Evolutionary conservation across 2,329 filamentous ascomycete genomes (phyloP).

Genomic region (Trichoderma gracile): DNA sequence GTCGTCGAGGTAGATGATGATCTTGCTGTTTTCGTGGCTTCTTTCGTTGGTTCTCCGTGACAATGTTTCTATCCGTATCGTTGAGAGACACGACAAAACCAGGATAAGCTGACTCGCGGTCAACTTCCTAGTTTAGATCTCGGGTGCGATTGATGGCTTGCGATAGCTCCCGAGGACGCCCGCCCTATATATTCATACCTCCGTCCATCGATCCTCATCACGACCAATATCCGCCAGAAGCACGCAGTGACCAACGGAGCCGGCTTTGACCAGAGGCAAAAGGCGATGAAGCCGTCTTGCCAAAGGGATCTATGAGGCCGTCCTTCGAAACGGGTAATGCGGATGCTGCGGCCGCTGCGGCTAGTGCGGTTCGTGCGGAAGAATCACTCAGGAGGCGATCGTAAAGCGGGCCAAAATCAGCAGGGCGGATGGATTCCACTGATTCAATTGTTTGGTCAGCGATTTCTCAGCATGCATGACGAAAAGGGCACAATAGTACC

Average conservation of each 20-base stretch:
- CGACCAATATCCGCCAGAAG: background rate
- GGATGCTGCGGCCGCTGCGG: conserved; percentile 7
- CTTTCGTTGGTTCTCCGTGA: background rate
- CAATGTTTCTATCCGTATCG: background rate
- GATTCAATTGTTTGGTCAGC: background rate
- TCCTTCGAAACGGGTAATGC: background rate
- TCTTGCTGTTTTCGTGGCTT: background rate
- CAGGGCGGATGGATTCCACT: background rate
- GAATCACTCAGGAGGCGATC: background rate
- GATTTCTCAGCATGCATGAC: conserved; percentile 2
- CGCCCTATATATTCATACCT: background rate
- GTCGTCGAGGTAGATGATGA: conserved; percentile 3
- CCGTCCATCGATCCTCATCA: background rate
- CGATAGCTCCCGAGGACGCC: background rate
- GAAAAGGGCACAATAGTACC: background rate
- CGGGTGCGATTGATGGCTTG: background rate
- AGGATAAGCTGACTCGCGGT: background rate
- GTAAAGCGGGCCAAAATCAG: background rate
- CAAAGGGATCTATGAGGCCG: background rate
- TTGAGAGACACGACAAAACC: background rate
- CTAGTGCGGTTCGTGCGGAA: conserved; percentile 4
- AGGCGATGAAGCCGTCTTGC: background rate
- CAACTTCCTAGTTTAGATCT: background rate
- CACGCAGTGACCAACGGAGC: too few species aligned
- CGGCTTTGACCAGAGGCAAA: too few species aligned